phyloP scores from a whole-genome alignment of 1,284 basidiomycete species.

The Heterobasidion annosum region DNA sequence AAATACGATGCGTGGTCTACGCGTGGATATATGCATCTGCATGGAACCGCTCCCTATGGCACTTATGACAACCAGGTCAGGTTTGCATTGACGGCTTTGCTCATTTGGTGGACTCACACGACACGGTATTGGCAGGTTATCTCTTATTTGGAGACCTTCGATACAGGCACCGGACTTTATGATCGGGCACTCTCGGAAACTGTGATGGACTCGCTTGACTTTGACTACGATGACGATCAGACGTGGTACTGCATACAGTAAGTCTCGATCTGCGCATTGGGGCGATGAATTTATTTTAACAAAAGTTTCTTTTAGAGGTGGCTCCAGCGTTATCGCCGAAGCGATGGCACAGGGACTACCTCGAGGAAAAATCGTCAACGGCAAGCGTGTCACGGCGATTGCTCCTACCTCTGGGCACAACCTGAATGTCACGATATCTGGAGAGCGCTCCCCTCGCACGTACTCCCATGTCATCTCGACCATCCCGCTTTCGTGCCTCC shows the following conservation, averaged over 20 bases:
- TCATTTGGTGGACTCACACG: neutral
- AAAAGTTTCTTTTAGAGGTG: neutral
- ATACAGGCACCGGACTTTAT: neutral
- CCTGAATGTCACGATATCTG: neutral
- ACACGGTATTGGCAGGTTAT: neutral
- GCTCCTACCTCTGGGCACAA: neutral
- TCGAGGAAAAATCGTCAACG: neutral
- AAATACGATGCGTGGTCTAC: conserved; percentile 14
- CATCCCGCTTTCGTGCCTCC: conserved; percentile 17
- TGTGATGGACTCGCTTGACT: neutral
- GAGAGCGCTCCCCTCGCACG: neutral
- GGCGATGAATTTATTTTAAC: too few relatives aligned
- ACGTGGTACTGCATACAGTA: neutral
- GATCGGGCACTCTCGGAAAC: neutral
- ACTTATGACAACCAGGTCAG: neutral
- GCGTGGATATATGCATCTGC: neutral
- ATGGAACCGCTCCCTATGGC: neutral
- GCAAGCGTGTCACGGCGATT: neutral
- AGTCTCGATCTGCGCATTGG: neutral
- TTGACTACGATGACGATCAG: neutral
- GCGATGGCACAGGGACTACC: neutral
- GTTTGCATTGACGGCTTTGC: neutral
- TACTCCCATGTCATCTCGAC: conserved; percentile 23
- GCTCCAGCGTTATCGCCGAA: neutral
- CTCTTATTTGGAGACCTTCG: neutral